These are phyloP conservation scores for Gossypium australe DNA, from an alignment of 345 rosid species.

Conservation along the genomic window DNA sequence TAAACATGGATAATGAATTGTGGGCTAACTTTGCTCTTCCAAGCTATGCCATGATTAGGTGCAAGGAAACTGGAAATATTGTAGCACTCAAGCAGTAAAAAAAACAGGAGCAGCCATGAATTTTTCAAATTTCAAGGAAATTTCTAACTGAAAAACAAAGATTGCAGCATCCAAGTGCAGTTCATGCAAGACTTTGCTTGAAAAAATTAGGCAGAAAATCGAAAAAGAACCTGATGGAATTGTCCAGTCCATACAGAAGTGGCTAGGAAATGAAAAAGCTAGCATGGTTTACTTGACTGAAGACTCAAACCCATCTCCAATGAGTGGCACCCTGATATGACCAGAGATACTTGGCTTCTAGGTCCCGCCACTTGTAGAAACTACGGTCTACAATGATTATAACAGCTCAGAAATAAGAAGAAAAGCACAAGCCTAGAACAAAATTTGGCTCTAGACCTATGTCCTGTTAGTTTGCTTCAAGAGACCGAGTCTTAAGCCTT, in stretches of 20 bases:
- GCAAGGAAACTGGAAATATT: neutral
- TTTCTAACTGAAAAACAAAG: neutral
- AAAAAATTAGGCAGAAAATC: neutral
- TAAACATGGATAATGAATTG: neutral
- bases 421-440: neutral
- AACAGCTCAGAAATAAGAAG: neutral
- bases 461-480: neutral
- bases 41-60: neutral
- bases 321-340: neutral
- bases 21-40: neutral
- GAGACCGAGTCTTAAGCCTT: neutral
- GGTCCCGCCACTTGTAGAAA: neutral
- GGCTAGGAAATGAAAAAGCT: neutral
- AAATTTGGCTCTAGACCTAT: neutral
- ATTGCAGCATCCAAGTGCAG: neutral
- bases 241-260: neutral
- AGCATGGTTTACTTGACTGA: neutral
- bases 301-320: neutral
- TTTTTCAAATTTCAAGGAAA: neutral
- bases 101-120: neutral
- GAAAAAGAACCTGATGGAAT: neutral
- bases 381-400: neutral
- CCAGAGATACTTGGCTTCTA: neutral
- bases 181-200: neutral
- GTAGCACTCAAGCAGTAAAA: neutral